Evolutionary conservation across 345 rosid genomes (phyloP).

Genomic region (Ceriops decandra): DNA sequence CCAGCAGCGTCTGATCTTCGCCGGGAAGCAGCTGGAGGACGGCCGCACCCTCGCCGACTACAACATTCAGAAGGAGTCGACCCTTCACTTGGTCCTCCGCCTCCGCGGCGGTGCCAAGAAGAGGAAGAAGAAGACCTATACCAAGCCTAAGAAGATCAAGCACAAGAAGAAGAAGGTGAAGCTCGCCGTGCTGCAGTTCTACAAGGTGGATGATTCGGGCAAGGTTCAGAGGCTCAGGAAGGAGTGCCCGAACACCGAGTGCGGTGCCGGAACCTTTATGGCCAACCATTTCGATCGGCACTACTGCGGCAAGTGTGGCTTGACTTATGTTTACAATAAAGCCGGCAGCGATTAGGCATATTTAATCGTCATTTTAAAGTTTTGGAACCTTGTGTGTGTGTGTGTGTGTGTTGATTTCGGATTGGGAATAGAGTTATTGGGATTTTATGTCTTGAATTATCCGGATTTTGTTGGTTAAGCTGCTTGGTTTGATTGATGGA

Average conservation of each 20-base stretch:
- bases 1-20: slow-evolving; percentile 33
- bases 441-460: neutral
- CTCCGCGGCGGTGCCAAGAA: slow-evolving; percentile 34
- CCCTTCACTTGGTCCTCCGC: slow-evolving; percentile 30
- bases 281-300: slow-evolving; percentile 32
- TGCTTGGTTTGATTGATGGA: neutral
- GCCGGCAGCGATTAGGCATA: slow-evolving; percentile 22
- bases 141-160: slow-evolving; percentile 34
- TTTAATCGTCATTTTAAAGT: neutral
- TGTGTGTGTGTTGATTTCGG: neutral
- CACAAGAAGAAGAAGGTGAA: slow-evolving; percentile 36
- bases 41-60: slow-evolving; percentile 36
- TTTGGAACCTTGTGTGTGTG: neutral
- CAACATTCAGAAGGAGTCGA: slow-evolving; percentile 35
- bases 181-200: slow-evolving; percentile 32
- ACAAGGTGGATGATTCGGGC: slow-evolving; percentile 29
- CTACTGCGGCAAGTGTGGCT: slow-evolving; percentile 34
- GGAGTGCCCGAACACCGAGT: slow-evolving; percentile 32
- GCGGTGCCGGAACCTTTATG: slow-evolving; percentile 33
- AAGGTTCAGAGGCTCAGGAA: slow-evolving; percentile 29
- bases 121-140: slow-evolving; percentile 35
- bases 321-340: slow-evolving; percentile 29
- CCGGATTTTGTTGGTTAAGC: slow-evolving; percentile 6
- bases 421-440: neutral
- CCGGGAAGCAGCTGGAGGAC: slow-evolving; percentile 34